Conservation (phyloP, 176 grass and related monocot species). For the Puya raimondii region DNA sequence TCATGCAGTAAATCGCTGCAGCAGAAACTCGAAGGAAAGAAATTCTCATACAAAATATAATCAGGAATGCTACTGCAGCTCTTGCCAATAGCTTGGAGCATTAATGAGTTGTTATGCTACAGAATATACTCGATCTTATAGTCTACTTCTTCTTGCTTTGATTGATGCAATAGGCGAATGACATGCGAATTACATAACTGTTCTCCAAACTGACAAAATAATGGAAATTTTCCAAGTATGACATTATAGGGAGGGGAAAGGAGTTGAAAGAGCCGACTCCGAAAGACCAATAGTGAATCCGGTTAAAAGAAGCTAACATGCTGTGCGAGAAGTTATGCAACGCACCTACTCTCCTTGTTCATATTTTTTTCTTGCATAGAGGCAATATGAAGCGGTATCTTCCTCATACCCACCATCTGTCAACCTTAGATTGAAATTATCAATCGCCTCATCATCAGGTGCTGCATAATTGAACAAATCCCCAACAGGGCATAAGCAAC, state of each 20-base stretch:
- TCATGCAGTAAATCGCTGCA: no score
- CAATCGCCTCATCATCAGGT: slow-evolving; percentile 28
- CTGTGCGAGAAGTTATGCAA: neutral
- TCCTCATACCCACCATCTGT: slow-evolving; percentile 90
- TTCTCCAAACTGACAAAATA: neutral
- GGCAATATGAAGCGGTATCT: slow-evolving; percentile 41
- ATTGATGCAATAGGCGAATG: no score
- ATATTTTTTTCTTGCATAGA: slow-evolving; percentile 79
- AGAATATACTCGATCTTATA: no score
- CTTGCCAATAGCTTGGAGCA: no score
- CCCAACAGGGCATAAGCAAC: slow-evolving; percentile 82
- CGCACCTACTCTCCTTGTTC: slow-evolving; percentile 68
- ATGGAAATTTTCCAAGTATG: neutral
- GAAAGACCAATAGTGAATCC: neutral
- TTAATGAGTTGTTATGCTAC: no score
- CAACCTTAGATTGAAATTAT: slow-evolving; percentile 37
- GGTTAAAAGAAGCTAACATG: neutral
- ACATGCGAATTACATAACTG: neutral
- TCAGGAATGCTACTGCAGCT: no score
- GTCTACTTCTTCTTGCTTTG: no score
- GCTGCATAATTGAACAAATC: slow-evolving; percentile 97
- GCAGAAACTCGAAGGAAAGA: no score
- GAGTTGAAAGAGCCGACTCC: neutral
- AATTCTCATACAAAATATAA: no score
- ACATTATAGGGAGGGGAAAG: neutral